Base-by-base conservation (phyloP, 352 stramenopile genomes). In the Pythium sukuiense region DNA sequence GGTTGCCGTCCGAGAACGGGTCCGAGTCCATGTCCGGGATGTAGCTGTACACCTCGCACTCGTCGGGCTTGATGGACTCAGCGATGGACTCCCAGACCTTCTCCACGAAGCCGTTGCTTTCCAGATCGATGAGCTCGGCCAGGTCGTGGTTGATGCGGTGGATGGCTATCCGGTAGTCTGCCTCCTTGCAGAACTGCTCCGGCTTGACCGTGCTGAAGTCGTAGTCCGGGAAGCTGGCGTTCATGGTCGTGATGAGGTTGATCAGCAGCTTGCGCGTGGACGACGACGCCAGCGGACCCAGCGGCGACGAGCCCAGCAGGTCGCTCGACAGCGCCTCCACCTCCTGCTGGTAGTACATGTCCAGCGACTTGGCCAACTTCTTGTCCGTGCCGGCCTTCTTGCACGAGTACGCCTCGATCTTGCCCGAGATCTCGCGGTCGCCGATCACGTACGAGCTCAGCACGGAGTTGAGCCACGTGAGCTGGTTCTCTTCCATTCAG, bases 81-180 rank as follows among this genome's bases (percentile, higher is more conserved):
- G 89, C 75, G 55, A 97, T 85, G 13, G 74, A 77, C 71, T 99
- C 97, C 78, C 98, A 97, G 67, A 99, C 88, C 63, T 98, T 98
- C 77, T 99, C 98, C 43, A 99, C 89, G 75, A 99, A 99, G 12
- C 98, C 93, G 55, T 95, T 97, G 37, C 86, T 95, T 80, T 99
- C 98, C 63, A 99, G 97, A 70, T 99, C 98, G 49, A 99, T 67
- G 27, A 95, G 75, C 65, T 97, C 90, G 7, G 83, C 83, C 61
- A 96, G 74, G 70, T 96, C 75, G 61, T 91, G 85, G 77, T 97
- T 96, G 64, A 97, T 89, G 52, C 79, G 76, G 57, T 97, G 91
- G 52, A 96, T 71, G 2, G 93, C 87, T 78, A 91, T 83, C 62
- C 86, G 83, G 66, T 93, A 92, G 76, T 95, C 85, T 49, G 70